Evolutionary conservation across 164 flowering plant species (phyloP).

Genomic region (Aristolochia fimbriata): DNA sequence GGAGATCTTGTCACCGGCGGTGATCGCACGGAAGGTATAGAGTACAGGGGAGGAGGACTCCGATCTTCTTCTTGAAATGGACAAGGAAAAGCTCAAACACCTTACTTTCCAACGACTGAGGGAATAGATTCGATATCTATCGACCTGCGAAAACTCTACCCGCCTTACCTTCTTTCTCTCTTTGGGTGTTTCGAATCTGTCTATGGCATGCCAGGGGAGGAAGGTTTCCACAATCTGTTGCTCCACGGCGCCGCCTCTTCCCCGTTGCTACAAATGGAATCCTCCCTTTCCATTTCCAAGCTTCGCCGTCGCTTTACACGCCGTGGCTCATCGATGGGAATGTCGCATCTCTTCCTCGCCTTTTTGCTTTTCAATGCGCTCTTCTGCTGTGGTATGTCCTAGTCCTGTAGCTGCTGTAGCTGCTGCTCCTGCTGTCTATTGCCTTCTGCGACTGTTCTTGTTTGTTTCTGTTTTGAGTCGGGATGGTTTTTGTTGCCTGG

Average conservation of each 20-base stretch:
- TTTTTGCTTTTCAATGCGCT: too few relatives aligned
- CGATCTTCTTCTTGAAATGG: not conserved
- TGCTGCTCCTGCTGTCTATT: too few relatives aligned
- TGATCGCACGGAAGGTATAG: not conserved
- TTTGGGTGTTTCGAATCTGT: not conserved
- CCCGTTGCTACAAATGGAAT: not conserved
- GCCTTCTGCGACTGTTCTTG: too few relatives aligned
- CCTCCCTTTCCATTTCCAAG: not conserved
- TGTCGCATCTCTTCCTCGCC: not conserved
- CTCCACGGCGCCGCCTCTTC: not conserved
- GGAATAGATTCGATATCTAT: not conserved
- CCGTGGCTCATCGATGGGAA: not conserved
- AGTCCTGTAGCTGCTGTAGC: too few relatives aligned
- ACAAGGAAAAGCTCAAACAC: not conserved
- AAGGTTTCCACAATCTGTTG: not conserved
- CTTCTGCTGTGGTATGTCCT: too few relatives aligned
- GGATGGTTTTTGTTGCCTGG: too few relatives aligned
- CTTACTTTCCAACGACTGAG: constrained; percentile 1
- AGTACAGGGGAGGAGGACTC: not conserved
- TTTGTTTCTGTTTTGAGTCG: too few relatives aligned
- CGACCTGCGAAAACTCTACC: not conserved
- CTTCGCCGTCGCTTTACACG: not conserved
- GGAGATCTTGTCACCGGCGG: not conserved
- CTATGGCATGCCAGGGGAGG: constrained; percentile 5
- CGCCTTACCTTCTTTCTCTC: not conserved